A percentile compares a stretch with the other conserved stretches of the same genome.
These are phyloP conservation scores for Microthlaspi erraticum DNA, from an alignment of 345 rosid genomes.

Conservation along the genomic window DNA sequence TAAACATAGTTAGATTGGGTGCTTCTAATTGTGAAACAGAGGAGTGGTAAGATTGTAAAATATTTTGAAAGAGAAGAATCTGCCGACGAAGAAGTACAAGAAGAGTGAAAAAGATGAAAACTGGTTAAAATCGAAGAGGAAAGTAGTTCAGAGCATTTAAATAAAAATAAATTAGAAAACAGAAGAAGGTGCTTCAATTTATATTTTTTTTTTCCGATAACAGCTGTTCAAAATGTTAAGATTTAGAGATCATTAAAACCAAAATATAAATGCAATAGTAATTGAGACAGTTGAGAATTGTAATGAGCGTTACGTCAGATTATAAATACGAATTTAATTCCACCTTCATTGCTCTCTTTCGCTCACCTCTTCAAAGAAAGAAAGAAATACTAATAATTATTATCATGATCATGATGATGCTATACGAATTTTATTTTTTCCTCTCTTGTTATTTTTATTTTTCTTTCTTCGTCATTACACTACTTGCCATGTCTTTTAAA, in stretches of 20 bases:
- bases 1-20: conserved; percentile 22
- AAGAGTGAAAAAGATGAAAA: conserved; percentile 44
- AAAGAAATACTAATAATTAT: conserved; percentile 34
- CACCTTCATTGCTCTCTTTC: conserved; percentile 45
- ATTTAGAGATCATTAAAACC: conserved; percentile 80
- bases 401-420: conserved; percentile 44
- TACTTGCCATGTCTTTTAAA: conserved; percentile 38
- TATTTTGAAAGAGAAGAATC: background rate
- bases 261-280: conserved; percentile 90
- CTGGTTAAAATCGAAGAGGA: conserved; percentile 38
- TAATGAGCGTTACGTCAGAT: conserved; percentile 87
- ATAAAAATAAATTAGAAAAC: conserved; percentile 48
- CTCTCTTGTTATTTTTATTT: background rate
- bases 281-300: conserved; percentile 89
- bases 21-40: conserved; percentile 9
- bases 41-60: background rate
- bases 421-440: conserved; percentile 29
- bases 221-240: conserved; percentile 51
- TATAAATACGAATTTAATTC: conserved; percentile 81
- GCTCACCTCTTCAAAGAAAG: conserved; percentile 41
- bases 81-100: conserved; percentile 31
- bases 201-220: conserved; percentile 11
- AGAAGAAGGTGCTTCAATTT: conserved; percentile 39
- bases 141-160: conserved; percentile 74
- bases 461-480: conserved; percentile 36